These are phyloP conservation scores for Dichotomopilus funicola DNA, from an alignment of 2,329 filamentous ascomycete genomes.

Conservation along the genomic window DNA sequence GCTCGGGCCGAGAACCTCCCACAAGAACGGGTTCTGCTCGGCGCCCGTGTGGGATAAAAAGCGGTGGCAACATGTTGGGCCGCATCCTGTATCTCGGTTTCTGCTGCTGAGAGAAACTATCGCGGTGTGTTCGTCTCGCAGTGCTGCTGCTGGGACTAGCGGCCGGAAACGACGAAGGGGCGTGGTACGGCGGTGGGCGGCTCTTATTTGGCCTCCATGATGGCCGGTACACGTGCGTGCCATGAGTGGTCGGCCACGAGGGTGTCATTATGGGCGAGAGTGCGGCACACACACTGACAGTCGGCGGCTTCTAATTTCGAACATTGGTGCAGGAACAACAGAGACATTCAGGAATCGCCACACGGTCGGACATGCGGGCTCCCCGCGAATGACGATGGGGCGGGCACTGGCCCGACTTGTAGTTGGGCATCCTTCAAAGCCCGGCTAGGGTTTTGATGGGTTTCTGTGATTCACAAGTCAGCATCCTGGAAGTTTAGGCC, in stretches of 20 bases:
- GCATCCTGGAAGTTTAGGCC: not conserved
- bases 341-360: not conserved
- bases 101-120: no score
- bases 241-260: not conserved
- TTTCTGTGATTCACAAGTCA: constrained; percentile 11
- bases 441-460: not conserved
- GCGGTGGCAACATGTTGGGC: constrained; percentile 3
- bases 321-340: not conserved
- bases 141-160: not conserved
- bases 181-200: not conserved
- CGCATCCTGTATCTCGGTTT: constrained; percentile 3
- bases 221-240: not conserved
- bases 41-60: not conserved
- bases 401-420: no score
- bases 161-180: not conserved
- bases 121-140: not conserved
- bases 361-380: no score
- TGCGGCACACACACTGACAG: no score
- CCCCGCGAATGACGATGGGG: no score
- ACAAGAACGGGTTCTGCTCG: not conserved
- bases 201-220: constrained; percentile 1
- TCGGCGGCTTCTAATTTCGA: not conserved
- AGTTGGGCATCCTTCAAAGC: no score
- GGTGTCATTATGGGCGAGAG: not conserved
- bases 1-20: not conserved